A percentile compares a stretch with the other conserved stretches of the same genome.
phyloP scores from a whole-genome alignment of 148 eudicot species.

The Nepenthes mirabilis region DNA sequence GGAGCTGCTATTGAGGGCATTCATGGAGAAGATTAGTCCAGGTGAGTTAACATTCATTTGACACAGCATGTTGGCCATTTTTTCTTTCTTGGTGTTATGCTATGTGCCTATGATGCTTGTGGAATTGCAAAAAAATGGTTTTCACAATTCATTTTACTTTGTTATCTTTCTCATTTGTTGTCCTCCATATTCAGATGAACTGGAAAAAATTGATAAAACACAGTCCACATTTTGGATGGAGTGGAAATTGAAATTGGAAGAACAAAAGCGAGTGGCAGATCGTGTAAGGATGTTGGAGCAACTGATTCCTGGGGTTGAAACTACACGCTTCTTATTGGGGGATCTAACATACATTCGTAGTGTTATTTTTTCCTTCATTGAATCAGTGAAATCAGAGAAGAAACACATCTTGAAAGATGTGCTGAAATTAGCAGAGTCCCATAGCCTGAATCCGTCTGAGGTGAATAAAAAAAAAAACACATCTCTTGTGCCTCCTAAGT shows the following conservation, averaged over 20 bases:
- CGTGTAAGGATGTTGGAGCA: conserved; percentile 75
- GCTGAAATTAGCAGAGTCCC: conserved; percentile 47
- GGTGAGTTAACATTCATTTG: conserved; percentile 26
- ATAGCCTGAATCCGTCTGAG: conserved; percentile 62
- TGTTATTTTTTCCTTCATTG: conserved; percentile 52
- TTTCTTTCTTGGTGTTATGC: no score
- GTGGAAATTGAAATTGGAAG: conserved; percentile 84
- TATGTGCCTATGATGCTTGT: no score
- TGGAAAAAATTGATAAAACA: conserved; percentile 53
- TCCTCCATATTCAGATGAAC: conserved; percentile 43
- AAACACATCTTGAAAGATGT: conserved; percentile 63
- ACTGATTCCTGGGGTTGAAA: conserved; percentile 85
- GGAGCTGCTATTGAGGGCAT: conserved; percentile 51
- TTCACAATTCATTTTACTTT: not conserved
- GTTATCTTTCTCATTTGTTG: conserved; percentile 3
- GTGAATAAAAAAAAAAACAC: conserved; percentile 18
- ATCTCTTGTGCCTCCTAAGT: not conserved
- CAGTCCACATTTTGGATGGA: conserved; percentile 95
- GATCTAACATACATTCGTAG: conserved; percentile 54
- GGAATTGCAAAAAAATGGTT: no score
- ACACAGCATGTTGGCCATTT: not conserved
- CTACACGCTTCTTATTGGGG: conserved; percentile 67
- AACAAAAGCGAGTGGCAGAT: conserved; percentile 74
- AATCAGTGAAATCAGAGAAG: conserved; percentile 70
- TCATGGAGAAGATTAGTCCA: conserved; percentile 63